These are phyloP conservation scores for Linum trigynum DNA, from an alignment of 345 rosid species.

Conservation along the genomic window DNA sequence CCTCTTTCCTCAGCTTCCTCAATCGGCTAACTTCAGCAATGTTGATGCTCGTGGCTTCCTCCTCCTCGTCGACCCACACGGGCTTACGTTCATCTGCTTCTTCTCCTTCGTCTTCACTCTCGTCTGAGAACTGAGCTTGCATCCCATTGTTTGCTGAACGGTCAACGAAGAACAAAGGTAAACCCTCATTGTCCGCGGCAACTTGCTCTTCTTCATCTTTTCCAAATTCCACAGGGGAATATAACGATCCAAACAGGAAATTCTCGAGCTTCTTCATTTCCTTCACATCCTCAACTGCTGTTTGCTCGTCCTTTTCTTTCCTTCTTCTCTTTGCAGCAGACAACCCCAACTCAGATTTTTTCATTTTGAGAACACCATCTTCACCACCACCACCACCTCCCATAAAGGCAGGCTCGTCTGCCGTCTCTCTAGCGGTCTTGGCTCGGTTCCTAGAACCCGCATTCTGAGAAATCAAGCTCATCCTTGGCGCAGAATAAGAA, in stretches of 20 bases:
- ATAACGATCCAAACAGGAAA: slow-evolving; percentile 63
- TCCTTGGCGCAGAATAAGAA: slow-evolving; percentile 8
- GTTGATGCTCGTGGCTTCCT: slow-evolving; percentile 41
- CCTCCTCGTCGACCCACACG: slow-evolving; percentile 93
- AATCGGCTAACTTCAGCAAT: slow-evolving; percentile 61
- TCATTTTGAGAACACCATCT: slow-evolving; percentile 11
- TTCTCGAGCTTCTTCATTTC: slow-evolving; percentile 72
- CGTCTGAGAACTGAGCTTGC: slow-evolving; percentile 24
- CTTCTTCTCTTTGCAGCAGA: slow-evolving; percentile 47
- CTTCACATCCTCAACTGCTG: slow-evolving; percentile 39
- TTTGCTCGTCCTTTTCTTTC: slow-evolving; percentile 38
- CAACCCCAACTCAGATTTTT: slow-evolving; percentile 24
- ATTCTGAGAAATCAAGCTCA: slow-evolving; percentile 70
- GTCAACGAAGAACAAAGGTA: slow-evolving; percentile 53
- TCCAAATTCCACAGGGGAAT: slow-evolving; percentile 69
- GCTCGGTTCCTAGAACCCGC: slow-evolving; percentile 26
- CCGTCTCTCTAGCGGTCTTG: slow-evolving; percentile 27
- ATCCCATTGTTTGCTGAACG: slow-evolving; percentile 28
- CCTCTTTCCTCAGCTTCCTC: slow-evolving; percentile 85
- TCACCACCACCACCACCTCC: slow-evolving; percentile 21
- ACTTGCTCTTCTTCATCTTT: slow-evolving; percentile 27
- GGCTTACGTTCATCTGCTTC: slow-evolving; percentile 37
- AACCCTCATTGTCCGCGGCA: slow-evolving; percentile 24
- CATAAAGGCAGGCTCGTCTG: slow-evolving; percentile 18
- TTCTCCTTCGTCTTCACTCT: slow-evolving; percentile 32